Base-by-base conservation (phyloP, 768 basidiomycete genomes). In the Gelatoporia subvermispora region DNA sequence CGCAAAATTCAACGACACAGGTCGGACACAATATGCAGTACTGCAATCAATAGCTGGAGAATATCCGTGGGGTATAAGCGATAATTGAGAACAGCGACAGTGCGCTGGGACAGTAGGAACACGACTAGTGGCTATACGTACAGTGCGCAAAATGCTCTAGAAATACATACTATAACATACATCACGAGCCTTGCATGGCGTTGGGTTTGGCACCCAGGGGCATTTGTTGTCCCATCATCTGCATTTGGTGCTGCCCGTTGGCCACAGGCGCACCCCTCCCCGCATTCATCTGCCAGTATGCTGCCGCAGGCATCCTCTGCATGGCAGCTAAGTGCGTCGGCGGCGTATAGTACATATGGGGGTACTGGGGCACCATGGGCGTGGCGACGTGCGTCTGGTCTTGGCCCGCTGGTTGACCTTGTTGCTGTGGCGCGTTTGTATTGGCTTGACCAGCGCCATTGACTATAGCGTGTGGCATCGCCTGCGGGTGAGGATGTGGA, bases 161-260 rank as follows among this genome's bases (percentile, higher is more conserved):
- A 44, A 48, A 57, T 45, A 54, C 49, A 55, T 51, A 48, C 48
- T 24, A 49, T 44, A 50, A 52, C 47, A 52, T n/a, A 17, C 35
- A 25, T 54, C 53, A 60, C 35, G 57, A 52, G 10, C 59, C 62
- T 56, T 61, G 63, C 56, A 58, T 55, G 21, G 57, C 58, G 3
- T 56, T 57, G 43, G 54, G 61, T 37, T 46, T 56, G 28, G 52
- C 43, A 8, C 48, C 53, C 45, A 53, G 44, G 48, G 54, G 56
- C 58, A 57, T 56, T 52, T 61, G 60, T 50, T 58, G 55, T 37
- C 49, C 45, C 51, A 59, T 46, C 23, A 42, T 45, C 24, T 50
- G 43, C 49, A 48, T 47, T 46, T 54, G 49, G 31, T 43, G 52
- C 49, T 57, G 51, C 11, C 50, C 54, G 44, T 53, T 56, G 18